Evolutionary conservation across 176 grass and related monocot genomes (phyloP).

Genomic region (barley (Hordeum vulgare)): DNA sequence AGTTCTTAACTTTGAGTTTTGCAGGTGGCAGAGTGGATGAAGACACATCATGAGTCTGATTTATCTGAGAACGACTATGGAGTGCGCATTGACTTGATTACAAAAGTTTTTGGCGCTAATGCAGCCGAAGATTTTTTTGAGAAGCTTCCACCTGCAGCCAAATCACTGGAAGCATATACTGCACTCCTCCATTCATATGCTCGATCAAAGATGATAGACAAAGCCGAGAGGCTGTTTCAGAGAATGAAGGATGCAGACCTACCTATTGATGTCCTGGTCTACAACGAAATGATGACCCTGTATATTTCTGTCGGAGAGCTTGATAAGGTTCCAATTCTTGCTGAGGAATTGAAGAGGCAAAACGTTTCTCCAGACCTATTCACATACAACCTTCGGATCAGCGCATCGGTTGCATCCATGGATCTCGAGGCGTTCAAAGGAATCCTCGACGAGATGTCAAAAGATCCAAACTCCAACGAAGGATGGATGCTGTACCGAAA

Average conservation of each 20-base stretch:
- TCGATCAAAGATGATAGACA: slow-evolving; percentile 62
- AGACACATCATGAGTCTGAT: slow-evolving; percentile 54
- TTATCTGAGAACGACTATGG: slow-evolving; percentile 68
- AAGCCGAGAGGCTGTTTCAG: slow-evolving; percentile 58
- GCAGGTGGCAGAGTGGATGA: slow-evolving; percentile 86
- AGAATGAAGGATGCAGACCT: slow-evolving; percentile 58
- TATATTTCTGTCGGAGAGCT: slow-evolving; percentile 72
- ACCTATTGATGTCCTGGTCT: slow-evolving; percentile 36
- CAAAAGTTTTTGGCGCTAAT: slow-evolving; percentile 71
- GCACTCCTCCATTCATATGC: slow-evolving; percentile 81
- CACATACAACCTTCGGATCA: slow-evolving; percentile 82
- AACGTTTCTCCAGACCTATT: slow-evolving; percentile 59
- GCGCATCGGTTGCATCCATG: slow-evolving; percentile 46
- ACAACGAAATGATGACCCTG: slow-evolving; percentile 86
- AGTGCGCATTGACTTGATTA: slow-evolving; percentile 63
- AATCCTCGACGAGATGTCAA: slow-evolving; percentile 67
- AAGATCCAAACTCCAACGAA: slow-evolving; percentile 53
- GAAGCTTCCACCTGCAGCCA: slow-evolving; percentile 48
- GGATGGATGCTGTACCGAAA: slow-evolving; percentile 58
- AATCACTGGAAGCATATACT: slow-evolving; percentile 65
- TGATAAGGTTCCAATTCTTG: slow-evolving; percentile 41
- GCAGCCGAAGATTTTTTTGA: slow-evolving; percentile 81
- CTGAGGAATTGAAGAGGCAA: slow-evolving; percentile 48
- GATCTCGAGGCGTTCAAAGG: slow-evolving; percentile 45
- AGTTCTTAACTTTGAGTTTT: slow-evolving; percentile 23